A percentile compares a stretch with the other conserved stretches of the same genome.
Conservation (phyloP, 176 grass and related monocot species). For the Dendrocalamus sinicus region DNA sequence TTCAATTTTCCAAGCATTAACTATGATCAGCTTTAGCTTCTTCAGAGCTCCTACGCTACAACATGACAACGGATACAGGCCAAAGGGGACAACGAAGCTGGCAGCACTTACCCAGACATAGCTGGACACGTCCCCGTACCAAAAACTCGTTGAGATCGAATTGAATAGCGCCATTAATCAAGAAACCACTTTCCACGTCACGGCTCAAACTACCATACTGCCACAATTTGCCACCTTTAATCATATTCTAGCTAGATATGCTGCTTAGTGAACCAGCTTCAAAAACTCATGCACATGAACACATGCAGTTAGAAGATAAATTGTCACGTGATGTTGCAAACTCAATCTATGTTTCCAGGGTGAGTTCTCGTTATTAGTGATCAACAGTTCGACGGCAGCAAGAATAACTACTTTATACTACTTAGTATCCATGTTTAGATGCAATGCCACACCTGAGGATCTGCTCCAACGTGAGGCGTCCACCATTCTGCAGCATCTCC, state of each 20-base stretch:
- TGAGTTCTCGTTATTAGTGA: background rate
- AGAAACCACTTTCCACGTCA: background rate
- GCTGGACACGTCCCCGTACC: background rate
- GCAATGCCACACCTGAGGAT: constrained; percentile 85
- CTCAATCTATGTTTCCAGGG: background rate
- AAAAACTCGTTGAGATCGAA: constrained; percentile 12
- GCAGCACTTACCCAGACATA: background rate
- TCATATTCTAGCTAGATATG: constrained; percentile 1
- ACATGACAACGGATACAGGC: constrained; percentile 16
- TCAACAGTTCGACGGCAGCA: background rate
- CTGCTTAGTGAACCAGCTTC: background rate
- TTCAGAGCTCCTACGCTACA: background rate
- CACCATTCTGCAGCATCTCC: constrained; percentile 93
- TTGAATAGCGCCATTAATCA: background rate
- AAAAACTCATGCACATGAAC: constrained; percentile 17
- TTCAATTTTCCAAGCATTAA: constrained; percentile 24
- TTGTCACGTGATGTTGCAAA: background rate
- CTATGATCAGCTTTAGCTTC: background rate
- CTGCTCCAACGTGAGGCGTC: constrained; percentile 95
- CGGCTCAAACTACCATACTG: constrained; percentile 21
- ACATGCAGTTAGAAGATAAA: background rate
- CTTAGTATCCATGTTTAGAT: constrained; percentile 24
- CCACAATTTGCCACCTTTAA: constrained; percentile 15
- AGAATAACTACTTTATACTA: background rate
- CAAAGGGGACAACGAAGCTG: constrained; percentile 14